phyloP scores from a whole-genome alignment of 1,284 basidiomycete species.

The Ceratorhiza oryzae-sativae region DNA sequence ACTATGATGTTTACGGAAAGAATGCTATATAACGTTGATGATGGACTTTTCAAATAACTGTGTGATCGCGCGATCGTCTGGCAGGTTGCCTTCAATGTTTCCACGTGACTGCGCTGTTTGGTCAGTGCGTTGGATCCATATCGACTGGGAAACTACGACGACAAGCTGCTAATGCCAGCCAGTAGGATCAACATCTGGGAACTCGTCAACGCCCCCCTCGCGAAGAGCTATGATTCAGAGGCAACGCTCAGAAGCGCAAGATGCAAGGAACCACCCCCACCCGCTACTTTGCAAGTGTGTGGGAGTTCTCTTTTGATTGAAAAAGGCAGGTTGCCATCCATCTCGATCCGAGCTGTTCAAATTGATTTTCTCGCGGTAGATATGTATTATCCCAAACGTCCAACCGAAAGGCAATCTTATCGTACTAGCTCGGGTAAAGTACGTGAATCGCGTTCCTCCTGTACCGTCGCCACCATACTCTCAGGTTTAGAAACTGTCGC shows the following conservation, averaged over 20 bases:
- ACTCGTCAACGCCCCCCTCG: not conserved
- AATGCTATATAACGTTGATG: constrained; percentile 32
- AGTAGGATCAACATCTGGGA: constrained; percentile 18
- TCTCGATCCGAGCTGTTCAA: too few species aligned
- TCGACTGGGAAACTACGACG: not conserved
- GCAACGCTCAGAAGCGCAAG: not conserved
- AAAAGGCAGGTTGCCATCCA: too few species aligned
- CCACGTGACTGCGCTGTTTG: not conserved
- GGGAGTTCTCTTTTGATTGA: too few species aligned
- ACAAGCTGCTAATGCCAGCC: constrained; percentile 12
- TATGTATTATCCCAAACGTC: too few species aligned
- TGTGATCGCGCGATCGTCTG: not conserved
- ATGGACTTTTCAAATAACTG: not conserved
- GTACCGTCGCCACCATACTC: not conserved
- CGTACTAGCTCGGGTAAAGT: constrained; percentile 38
- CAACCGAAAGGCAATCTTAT: too few species aligned
- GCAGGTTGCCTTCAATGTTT: constrained; percentile 7
- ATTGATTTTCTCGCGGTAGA: too few species aligned
- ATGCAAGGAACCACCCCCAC: too few species aligned
- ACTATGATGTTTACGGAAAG: constrained; percentile 37
- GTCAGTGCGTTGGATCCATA: too few species aligned
- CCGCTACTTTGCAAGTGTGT: too few species aligned
- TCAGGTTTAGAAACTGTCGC: constrained; percentile 52
- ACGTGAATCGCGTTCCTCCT: not conserved
- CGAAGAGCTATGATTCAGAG: not conserved